Base-by-base conservation (phyloP, 306 rosid species). In the Casuarina equisetifolia region DNA sequence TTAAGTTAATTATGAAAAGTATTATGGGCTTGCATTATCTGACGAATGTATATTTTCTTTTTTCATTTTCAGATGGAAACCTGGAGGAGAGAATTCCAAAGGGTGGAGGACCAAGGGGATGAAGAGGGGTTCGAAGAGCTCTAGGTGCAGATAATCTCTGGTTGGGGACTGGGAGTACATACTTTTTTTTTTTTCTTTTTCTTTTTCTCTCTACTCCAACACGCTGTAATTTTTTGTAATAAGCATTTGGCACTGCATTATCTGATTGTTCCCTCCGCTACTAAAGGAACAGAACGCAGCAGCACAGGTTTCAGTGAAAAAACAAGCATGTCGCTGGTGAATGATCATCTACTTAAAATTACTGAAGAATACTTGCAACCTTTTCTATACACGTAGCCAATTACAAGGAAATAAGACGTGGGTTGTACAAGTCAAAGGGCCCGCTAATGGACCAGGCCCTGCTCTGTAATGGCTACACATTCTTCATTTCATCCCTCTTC, bases 121-220 rank as follows among this genome's bases (percentile, higher is more conserved):
- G 92, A 89, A 84, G 97, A 91, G 15, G 92, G 91, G 9, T 91
- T 91, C 77, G 91, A 91, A 76, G 94, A 91, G 86, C 82, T 90
- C 44, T 88, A 74, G 76, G 45, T 44, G 66, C 20, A 58, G 32
- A 6, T 38, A 43, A 77, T 72, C 50, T 20, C 49, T 48, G 53
- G 32, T 58, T 58, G 13, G 51, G 25, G 64, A 20, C 39, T 19
- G 25, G 2, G 25, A 58, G 32, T 8, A 58, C 4, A 25, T 57
- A 5, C 35, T 20, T 55, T 4, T 55, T 19, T 19, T 0, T 5
- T 64, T 2, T 6, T 1, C n/a, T 1, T 16, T 40, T 32, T 8
- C 19, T 49, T 58, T 80, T 74, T 39, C 9, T 52, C 19, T 25
- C 9, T 44, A 4, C 44, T 53, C 48, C 36, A 36, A 59, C 59